Base-by-base conservation (phyloP, 1,284 basidiomycete genomes). In the Fomes fomentarius region DNA sequence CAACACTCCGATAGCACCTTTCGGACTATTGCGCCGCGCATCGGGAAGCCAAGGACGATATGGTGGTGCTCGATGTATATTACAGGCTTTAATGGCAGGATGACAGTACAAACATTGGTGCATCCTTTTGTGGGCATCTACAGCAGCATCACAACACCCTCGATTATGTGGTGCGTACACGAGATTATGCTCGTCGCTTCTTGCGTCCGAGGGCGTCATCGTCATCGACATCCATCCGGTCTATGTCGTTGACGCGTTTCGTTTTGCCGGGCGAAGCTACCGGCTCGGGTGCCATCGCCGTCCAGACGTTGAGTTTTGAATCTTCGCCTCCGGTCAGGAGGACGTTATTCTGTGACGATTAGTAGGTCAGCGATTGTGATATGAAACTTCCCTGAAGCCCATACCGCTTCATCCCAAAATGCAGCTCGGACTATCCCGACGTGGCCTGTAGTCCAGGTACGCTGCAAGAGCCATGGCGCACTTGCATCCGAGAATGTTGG, bases 311-410 rank as follows among this genome's bases (percentile, higher is more conserved):
- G 8, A 74, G 50, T 39, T 63, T 68, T 9, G 70, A 66, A 44
- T 75, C 74, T 52, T 75, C 74, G 4, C 74, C 74, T 28, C 74
- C 74, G 1, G 72, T 72, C 12, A 75, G 62, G 22, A 75, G 62
- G 22, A 74, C 52, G 41, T 71, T 71, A 48, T 71, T 68, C 73
- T 74, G 47, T 7, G 14, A 1, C 38, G 24, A 3, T 2, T 9
- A n/a, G 4, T 1, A 17, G 15, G 17, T 30, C 19, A 48, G 15
- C 9, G n/a, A n/a, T n/a, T n/a, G n/a, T 11, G 17, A 30, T 11
- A 12, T 6, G 12, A 50, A n/a, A n/a, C n/a, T n/a, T n/a, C n/a
- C n/a, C n/a, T n/a, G n/a, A n/a, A n/a, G n/a, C n/a, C n/a, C 69
- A 41, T 42, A 71, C 71, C 38, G 55, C 48, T 58, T 74, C 73